Percentiles rank a stretch among this genome's conserved stretches.
Conservation (phyloP, 2,329 filamentous ascomycete species). For the Aspergillus sp. region DNA sequence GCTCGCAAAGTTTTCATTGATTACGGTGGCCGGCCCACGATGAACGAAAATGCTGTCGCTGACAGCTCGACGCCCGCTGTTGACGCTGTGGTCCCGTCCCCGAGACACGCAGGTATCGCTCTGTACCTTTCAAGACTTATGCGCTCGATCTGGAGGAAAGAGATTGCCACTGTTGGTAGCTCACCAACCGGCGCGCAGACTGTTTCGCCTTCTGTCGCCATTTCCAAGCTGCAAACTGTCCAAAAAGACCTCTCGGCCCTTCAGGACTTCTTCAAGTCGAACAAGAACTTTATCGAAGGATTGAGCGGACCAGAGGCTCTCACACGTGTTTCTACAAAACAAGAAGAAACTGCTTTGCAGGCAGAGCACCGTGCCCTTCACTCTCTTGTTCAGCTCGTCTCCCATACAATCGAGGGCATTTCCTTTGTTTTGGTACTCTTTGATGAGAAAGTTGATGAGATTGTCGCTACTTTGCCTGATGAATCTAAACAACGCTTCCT, state of each 20-base stretch:
- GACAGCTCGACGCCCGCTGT: constrained; percentile 61
- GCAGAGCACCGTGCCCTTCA: constrained; percentile 91
- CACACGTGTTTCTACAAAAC: constrained; percentile 70
- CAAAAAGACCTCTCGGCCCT: constrained; percentile 78
- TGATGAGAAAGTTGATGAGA: constrained; percentile 87
- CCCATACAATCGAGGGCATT: constrained; percentile 90
- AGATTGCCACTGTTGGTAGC: constrained; percentile 58
- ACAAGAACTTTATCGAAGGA: constrained; percentile 87
- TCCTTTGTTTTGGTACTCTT: constrained; percentile 94
- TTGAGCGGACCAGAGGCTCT: constrained; percentile 85
- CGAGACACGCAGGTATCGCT: constrained; percentile 81
- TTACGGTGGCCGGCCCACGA: constrained; percentile 78
- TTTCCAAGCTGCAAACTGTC: constrained; percentile 66
- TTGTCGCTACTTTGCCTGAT: constrained; percentile 71
- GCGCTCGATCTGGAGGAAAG: constrained; percentile 79
- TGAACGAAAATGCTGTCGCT: constrained; percentile 69
- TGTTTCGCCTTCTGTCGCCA: constrained; percentile 63
- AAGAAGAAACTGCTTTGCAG: constrained; percentile 88
- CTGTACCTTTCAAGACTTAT: constrained; percentile 86
- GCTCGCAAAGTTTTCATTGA: constrained; percentile 88
- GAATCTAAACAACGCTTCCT: constrained; percentile 64
- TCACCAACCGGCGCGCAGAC: constrained; percentile 57
- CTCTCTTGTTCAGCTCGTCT: constrained; percentile 77
- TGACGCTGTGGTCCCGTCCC: constrained; percentile 81
- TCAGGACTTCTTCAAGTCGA: constrained; percentile 77